These are phyloP conservation scores for Pyronema omphalodes DNA, from an alignment of 495 filamentous ascomycete species.

Conservation along the genomic window DNA sequence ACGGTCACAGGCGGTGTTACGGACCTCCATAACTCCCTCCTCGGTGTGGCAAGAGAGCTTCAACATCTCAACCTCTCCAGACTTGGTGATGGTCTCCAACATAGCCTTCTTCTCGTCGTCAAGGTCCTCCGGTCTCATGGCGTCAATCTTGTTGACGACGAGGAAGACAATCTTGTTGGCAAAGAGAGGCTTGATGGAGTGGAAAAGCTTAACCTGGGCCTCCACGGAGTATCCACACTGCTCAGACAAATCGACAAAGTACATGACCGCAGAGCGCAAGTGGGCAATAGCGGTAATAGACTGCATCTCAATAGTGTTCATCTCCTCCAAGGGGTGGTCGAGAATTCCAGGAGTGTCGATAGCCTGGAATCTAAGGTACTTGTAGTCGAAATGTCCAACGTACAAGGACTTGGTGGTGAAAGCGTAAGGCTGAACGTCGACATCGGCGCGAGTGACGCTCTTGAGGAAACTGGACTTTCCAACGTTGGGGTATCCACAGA, in stretches of 20 bases:
- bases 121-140: conserved; percentile 70
- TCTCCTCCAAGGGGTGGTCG: conserved; percentile 94
- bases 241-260: conserved; percentile 97
- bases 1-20: conserved; percentile 85
- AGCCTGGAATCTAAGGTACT: conserved; percentile 82
- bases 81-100: conserved; percentile 61
- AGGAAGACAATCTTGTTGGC: conserved; percentile 93
- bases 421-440: conserved; percentile 93
- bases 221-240: conserved; percentile 90
- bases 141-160: conserved; percentile 95
- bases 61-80: conserved; percentile 75
- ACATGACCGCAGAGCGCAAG: conserved; percentile 79
- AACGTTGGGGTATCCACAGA: conserved; percentile 95
- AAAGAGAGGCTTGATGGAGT: conserved; percentile 89
- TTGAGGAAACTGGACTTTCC: conserved; percentile 91
- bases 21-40: conserved; percentile 83
- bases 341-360: conserved; percentile 87
- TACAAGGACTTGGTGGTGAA: conserved; percentile 98
- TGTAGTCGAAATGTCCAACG: conserved; percentile 97
- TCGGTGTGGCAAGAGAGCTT: conserved; percentile 86
- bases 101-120: conserved; percentile 61
- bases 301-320: conserved; percentile 99
- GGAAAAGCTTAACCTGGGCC: conserved; percentile 82
- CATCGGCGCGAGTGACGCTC: conserved; percentile 83
- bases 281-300: conserved; percentile 95